A percentile compares a stretch with the other conserved stretches of the same genome.
Evolutionary conservation across 345 rosid genomes (phyloP).

Genomic region (Dimocarpus longan): DNA sequence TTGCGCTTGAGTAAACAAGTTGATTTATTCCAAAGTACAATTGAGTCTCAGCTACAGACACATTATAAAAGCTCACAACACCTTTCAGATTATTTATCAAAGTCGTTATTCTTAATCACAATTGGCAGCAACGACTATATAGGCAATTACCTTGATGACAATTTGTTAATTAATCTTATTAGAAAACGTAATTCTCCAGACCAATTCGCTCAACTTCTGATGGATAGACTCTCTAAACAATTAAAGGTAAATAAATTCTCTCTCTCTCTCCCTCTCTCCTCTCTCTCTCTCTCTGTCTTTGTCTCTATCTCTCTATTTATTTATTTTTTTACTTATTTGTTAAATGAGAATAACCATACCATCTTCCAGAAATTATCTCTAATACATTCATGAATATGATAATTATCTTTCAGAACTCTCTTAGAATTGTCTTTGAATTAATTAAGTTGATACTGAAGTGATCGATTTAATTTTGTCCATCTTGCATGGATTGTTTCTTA

Average conservation of each 20-base stretch:
- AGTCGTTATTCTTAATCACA: conserved; percentile 37
- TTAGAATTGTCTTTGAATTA: too few relatives aligned
- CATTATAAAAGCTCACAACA: conserved; percentile 23
- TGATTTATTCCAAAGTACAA: conserved; percentile 29
- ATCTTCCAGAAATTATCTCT: too few relatives aligned
- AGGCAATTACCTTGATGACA: conserved; percentile 16
- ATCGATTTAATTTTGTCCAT: too few relatives aligned
- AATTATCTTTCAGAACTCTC: too few relatives aligned
- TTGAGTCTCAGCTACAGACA: conserved; percentile 9
- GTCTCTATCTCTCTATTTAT: background rate
- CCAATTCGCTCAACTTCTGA: conserved; percentile 34
- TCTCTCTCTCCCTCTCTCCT: background rate
- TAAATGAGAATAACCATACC: too few relatives aligned
- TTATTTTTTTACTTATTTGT: too few relatives aligned
- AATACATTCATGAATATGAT: too few relatives aligned
- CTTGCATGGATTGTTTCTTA: too few relatives aligned
- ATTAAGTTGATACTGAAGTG: too few relatives aligned
- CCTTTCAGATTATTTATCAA: conserved; percentile 27
- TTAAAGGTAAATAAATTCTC: conserved; percentile 28
- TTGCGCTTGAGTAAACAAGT: conserved; percentile 44
- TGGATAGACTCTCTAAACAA: conserved; percentile 25
- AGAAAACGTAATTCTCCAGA: conserved; percentile 23
- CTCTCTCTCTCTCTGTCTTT: background rate
- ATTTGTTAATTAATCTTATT: background rate
- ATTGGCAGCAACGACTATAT: conserved; percentile 51